Evolutionary conservation across 2,329 filamentous ascomycete species (phyloP), one percentile per base, ranked within the genome.

Genomic region (Clarireedia monteithiana): DNA sequence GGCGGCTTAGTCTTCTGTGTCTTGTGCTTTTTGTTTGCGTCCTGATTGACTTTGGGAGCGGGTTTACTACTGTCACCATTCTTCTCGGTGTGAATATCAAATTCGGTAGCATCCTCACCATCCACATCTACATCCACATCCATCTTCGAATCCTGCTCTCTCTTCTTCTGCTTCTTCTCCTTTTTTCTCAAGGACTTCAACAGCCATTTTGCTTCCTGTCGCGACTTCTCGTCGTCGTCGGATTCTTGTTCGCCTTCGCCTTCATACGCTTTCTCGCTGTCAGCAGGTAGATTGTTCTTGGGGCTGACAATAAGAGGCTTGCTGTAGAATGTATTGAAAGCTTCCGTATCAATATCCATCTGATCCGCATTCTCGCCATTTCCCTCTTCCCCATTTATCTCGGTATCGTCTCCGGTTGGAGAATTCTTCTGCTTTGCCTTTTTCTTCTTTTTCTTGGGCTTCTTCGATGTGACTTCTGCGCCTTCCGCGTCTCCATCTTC

Each of bases 381-480:
- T 15, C 42, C 50, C 15, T 55, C 30, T 34, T 49, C 52, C 14
- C 27, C 9, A 15, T 55, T 15, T n/a, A 17, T 34, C 14, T 42
- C 51, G 10, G 30, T 24, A 4, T 55, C 52, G 20, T 34, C 52
- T 44, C 36, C 52, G 2, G 52, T 26, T n/a, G 49, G 26, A 24
- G 46, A 26, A 36, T 47, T 57, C 36, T 40, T 48, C 38, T 52
- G 49, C 14, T 57, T 57, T 3, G 55, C 42, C 55, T 57, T 57
- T 42, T 53, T 53, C 50, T 57, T 57, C 50, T 57, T 57, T 17
- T 57, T 53, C 49, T 53, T 57, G 5, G 54, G 48, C 48, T 56
- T 56, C 27, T 55, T 55, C 26, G 52, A 55, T 40, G 38, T 50
- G 27, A 44, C 34, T 20, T 55, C 52, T 1, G 39, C 39, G 23